These are phyloP conservation scores for Malassezia cuniculi DNA, from an alignment of 1,284 basidiomycete genomes.

Conservation along the genomic window DNA sequence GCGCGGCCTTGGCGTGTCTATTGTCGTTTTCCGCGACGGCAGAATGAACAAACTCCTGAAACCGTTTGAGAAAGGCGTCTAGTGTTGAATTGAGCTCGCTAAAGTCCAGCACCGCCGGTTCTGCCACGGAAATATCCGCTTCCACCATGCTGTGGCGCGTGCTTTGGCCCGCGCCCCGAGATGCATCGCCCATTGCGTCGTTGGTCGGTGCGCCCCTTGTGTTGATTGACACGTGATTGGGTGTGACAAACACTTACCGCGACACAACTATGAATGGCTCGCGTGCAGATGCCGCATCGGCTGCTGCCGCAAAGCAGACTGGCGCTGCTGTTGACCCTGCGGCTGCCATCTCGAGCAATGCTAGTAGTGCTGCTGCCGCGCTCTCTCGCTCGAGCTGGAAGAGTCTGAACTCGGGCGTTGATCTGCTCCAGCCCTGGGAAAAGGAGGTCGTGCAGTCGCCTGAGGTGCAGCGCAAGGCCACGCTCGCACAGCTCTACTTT, in stretches of 20 bases:
- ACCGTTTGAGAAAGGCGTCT: constrained; percentile 21
- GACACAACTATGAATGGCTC: too few relatives aligned
- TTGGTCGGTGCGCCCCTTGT: too few relatives aligned
- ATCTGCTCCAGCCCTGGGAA: constrained; percentile 39
- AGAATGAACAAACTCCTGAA: constrained; percentile 25
- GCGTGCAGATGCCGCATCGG: too few relatives aligned
- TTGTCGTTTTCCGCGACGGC: constrained; percentile 28
- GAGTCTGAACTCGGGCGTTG: constrained; percentile 26
- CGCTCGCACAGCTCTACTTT: constrained; percentile 44
- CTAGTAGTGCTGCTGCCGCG: not conserved
- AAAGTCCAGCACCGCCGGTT: constrained; percentile 22
- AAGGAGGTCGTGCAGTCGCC: constrained; percentile 30
- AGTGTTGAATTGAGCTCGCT: constrained; percentile 21
- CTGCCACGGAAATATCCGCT: too few relatives aligned
- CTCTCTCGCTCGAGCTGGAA: constrained; percentile 18
- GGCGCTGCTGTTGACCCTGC: too few relatives aligned
- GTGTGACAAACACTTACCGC: too few relatives aligned
- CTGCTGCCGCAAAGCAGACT: too few relatives aligned
- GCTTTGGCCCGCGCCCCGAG: too few relatives aligned
- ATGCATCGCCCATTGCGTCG: too few relatives aligned
- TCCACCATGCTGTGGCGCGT: too few relatives aligned
- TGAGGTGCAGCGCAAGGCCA: constrained; percentile 41
- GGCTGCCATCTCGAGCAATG: too few relatives aligned
- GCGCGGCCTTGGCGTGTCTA: constrained; percentile 23
- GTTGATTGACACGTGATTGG: too few relatives aligned